Evolutionary conservation across 2,329 filamentous ascomycete genomes (phyloP).

Genomic region (Colletotrichum tofieldiae): DNA sequence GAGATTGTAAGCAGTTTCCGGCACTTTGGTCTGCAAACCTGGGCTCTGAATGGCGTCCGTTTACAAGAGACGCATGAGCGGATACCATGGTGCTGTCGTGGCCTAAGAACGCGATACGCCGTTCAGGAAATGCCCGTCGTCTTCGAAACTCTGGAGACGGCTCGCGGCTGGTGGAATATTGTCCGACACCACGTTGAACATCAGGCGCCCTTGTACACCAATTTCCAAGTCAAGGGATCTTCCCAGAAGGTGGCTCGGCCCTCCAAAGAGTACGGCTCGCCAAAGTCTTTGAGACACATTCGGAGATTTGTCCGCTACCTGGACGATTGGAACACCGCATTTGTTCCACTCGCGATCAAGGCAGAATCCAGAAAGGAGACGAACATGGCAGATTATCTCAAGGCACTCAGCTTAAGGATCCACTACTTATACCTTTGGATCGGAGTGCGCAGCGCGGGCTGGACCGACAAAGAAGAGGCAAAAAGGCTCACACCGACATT

Average conservation of each 20-base stretch:
- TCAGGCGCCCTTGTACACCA: slow-evolving; percentile 13
- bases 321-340: slow-evolving; percentile 16
- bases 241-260: not conserved
- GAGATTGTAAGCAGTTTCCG: slow-evolving; percentile 17
- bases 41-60: slow-evolving; percentile 14
- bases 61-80: not conserved
- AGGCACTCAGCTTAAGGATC: slow-evolving; percentile 19
- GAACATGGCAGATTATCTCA: not conserved
- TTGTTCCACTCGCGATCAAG: slow-evolving; percentile 13
- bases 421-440: slow-evolving; percentile 29
- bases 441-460: slow-evolving; percentile 20
- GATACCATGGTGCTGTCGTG: slow-evolving; percentile 36
- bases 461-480: slow-evolving; percentile 15
- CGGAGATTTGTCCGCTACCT: not conserved
- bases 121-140: slow-evolving; percentile 30
- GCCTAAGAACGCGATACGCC: slow-evolving; percentile 14
- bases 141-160: slow-evolving; percentile 21
- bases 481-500: slow-evolving; percentile 1
- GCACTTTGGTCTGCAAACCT: slow-evolving; percentile 10
- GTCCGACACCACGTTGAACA: slow-evolving; percentile 25
- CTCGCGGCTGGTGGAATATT: slow-evolving; percentile 25
- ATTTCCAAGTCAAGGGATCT: slow-evolving; percentile 25
- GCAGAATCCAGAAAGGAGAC: not conserved
- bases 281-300: not conserved
- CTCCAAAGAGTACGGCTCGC: slow-evolving; percentile 1